Evolutionary conservation across 305 asterid species (phyloP).

Genomic region (Solanum hybrid): DNA sequence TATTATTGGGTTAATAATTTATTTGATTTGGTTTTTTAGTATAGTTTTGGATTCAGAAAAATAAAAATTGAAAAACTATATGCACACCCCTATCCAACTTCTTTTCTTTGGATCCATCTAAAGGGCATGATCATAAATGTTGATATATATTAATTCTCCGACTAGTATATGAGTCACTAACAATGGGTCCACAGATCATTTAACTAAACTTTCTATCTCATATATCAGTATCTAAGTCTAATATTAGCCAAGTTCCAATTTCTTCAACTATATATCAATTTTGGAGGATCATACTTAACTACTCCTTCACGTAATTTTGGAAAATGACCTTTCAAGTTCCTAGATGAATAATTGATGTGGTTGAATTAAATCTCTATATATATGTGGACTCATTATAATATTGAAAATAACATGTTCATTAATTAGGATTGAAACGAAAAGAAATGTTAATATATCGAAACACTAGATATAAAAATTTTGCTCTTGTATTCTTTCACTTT

Average conservation of each 20-base stretch:
- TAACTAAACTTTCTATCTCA: not conserved
- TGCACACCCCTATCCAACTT: not conserved
- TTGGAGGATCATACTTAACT: not conserved
- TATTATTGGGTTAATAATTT: not conserved
- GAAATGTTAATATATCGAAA: not conserved
- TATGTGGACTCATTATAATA: not conserved
- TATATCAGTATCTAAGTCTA: not conserved
- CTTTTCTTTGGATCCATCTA: not conserved
- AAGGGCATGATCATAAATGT: not conserved
- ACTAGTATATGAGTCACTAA: not conserved
- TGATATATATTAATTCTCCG: not conserved
- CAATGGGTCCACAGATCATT: not conserved
- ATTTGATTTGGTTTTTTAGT: too few relatives aligned
- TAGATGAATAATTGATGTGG: not conserved
- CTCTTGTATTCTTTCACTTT: not conserved
- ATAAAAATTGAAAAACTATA: too few relatives aligned
- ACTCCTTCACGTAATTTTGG: not conserved
- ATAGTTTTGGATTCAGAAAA: not conserved
- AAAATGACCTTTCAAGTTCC: not conserved
- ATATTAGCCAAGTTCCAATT: not conserved
- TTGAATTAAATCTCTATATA: not conserved
- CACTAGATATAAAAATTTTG: not conserved
- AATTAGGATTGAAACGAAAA: not conserved
- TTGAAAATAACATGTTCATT: not conserved
- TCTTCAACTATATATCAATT: not conserved